A percentile compares a stretch with the other conserved stretches of the same genome.
These are phyloP conservation scores for Lachancea sp. DNA, from an alignment of 805 yeast genomes.

Conservation along the genomic window DNA sequence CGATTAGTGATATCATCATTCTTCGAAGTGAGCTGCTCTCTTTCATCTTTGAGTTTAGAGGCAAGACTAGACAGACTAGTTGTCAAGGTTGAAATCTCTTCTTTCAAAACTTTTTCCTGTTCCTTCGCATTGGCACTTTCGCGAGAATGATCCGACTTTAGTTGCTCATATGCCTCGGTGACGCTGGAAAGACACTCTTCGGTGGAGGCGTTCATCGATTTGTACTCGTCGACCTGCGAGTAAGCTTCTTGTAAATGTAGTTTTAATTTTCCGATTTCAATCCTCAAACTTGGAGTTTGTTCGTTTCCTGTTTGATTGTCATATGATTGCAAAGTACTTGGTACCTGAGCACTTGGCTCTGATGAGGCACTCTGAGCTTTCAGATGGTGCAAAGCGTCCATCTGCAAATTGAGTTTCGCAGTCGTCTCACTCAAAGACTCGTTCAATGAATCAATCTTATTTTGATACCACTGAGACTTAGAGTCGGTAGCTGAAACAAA, in stretches of 20 bases:
- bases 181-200: conserved; percentile 57
- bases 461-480: conserved; percentile 50
- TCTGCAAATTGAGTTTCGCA: conserved; percentile 22
- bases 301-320: conserved; percentile 23
- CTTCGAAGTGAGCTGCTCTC: conserved; percentile 23
- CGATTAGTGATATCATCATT: conserved; percentile 23
- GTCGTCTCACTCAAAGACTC: conserved; percentile 33
- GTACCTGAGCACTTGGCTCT: conserved; percentile 20
- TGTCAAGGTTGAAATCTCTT: conserved; percentile 26
- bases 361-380: conserved; percentile 14
- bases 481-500: conserved; percentile 9
- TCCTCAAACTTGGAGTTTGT: conserved; percentile 26
- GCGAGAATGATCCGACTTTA: conserved; percentile 24
- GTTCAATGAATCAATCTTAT: conserved; percentile 51
- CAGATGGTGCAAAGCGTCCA: conserved; percentile 7
- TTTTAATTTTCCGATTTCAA: conserved; percentile 42
- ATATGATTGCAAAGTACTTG: conserved; percentile 27
- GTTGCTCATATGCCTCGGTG: conserved; percentile 47
- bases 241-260: conserved; percentile 52
- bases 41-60: conserved; percentile 27
- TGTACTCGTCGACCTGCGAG: conserved; percentile 53
- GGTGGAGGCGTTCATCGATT: conserved; percentile 55
- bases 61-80: conserved; percentile 28
- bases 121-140: not conserved
- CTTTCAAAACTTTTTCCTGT: conserved; percentile 18